A percentile compares a stretch with the other conserved stretches of the same genome.
Conservation (phyloP, 345 rosid genomes). For the Lagerstroemia speciosa region DNA sequence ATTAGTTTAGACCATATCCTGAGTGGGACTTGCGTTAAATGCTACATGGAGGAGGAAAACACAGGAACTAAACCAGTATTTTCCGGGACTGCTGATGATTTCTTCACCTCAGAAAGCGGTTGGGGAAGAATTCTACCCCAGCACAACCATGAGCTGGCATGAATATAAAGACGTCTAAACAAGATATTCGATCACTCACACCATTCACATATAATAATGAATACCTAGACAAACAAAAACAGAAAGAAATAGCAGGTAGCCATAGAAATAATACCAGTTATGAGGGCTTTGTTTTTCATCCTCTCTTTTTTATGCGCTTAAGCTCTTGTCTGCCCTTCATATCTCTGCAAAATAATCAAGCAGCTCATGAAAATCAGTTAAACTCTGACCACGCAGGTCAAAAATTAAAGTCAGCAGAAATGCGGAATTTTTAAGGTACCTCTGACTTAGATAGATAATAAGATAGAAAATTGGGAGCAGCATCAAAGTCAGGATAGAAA, state of each 20-base stretch:
- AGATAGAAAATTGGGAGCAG: conserved; percentile 81
- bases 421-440: conserved; percentile 28
- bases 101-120: neutral
- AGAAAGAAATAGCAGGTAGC: neutral
- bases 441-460: conserved; percentile 61
- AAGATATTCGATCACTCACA: neutral
- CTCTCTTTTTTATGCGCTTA: conserved; percentile 54
- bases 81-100: neutral
- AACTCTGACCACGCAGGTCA: neutral
- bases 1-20: neutral
- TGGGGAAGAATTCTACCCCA: neutral
- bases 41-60: neutral
- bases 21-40: neutral
- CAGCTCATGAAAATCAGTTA: neutral
- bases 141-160: neutral
- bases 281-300: conserved; percentile 48
- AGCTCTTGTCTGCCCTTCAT: conserved; percentile 65
- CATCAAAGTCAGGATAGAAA: conserved; percentile 75
- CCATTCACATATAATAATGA: neutral
- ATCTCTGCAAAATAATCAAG: conserved; percentile 23
- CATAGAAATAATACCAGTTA: conserved; percentile 16
- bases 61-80: neutral
- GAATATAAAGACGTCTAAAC: neutral
- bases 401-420: neutral
- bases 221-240: neutral